A percentile compares a stretch with the other conserved stretches of the same genome.
These are phyloP conservation scores for Paracamarosporium sp. DNA, from an alignment of 2,329 filamentous ascomycete genomes.

Conservation along the genomic window DNA sequence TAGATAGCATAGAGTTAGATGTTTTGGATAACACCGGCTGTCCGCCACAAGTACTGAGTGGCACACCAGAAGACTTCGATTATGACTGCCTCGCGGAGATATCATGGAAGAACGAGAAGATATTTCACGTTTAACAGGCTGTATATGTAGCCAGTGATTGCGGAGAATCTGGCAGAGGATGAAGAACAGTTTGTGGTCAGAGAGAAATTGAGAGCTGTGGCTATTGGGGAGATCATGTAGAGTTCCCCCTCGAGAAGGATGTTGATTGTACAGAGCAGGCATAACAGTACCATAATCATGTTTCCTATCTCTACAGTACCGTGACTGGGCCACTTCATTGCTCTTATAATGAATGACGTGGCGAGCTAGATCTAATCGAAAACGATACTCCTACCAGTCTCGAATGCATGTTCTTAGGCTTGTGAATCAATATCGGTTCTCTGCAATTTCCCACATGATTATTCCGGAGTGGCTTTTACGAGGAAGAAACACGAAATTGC, in stretches of 20 bases:
- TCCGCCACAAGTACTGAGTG: constrained; percentile 29
- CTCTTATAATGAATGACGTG: too few species aligned
- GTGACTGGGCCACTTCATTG: too few species aligned
- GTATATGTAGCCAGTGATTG: constrained; percentile 29
- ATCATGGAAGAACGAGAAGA: constrained; percentile 28
- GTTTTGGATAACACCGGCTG: constrained; percentile 29
- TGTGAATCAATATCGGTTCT: too few species aligned
- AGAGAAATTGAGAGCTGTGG: neutral
- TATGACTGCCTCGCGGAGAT: constrained; percentile 35
- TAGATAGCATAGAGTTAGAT: constrained; percentile 32
- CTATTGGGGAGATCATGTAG: neutral
- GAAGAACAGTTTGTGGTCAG: constrained; percentile 25
- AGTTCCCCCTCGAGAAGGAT: neutral
- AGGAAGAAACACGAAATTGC: neutral
- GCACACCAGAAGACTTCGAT: constrained; percentile 29
- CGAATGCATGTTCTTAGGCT: too few species aligned
- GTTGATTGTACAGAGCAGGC: neutral
- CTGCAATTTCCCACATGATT: too few species aligned
- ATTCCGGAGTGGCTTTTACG: too few species aligned
- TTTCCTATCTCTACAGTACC: too few species aligned
- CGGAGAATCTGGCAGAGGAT: constrained; percentile 27
- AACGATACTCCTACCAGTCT: too few species aligned
- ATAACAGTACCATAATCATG: too few species aligned
- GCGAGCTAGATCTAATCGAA: too few species aligned
- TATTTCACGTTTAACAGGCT: constrained; percentile 34